Evolutionary conservation across 164 flowering plant species (phyloP).

Genomic region (Chloranthus sessilifolius): DNA sequence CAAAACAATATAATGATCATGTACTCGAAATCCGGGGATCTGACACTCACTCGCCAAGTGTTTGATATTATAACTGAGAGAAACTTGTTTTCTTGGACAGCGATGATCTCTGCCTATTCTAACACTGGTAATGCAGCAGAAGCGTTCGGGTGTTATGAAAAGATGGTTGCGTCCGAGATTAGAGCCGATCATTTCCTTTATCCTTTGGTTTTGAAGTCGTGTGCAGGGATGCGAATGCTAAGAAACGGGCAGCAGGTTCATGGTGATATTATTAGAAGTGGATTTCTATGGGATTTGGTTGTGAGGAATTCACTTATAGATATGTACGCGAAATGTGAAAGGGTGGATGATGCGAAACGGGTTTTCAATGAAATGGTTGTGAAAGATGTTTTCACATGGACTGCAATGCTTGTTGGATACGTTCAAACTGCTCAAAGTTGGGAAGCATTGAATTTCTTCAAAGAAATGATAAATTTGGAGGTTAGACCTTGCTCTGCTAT

Average conservation of each 20-base stretch:
- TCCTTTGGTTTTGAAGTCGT: constrained; percentile 28
- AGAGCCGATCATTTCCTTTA: constrained; percentile 25
- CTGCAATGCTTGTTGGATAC: constrained; percentile 20
- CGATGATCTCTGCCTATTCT: constrained; percentile 19
- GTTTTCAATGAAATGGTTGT: constrained; percentile 14
- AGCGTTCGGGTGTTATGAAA: constrained; percentile 10
- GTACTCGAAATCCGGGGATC: constrained; percentile 17
- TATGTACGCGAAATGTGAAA: constrained; percentile 28
- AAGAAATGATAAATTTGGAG: constrained; percentile 18
- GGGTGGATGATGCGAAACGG: constrained; percentile 18
- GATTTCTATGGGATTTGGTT: constrained; percentile 24
- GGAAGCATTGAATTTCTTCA: constrained; percentile 20
- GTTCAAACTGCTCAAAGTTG: constrained; percentile 13
- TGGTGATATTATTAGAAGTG: constrained; percentile 15
- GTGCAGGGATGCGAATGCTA: constrained; percentile 18
- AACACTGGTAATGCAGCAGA: constrained; percentile 10
- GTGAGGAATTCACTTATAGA: constrained; percentile 27
- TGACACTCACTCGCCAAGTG: constrained; percentile 7
- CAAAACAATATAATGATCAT: constrained; percentile 23
- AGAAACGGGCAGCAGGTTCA: constrained; percentile 17
- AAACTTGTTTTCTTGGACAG: constrained; percentile 28
- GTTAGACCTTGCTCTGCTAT: constrained; percentile 21
- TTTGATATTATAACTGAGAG: constrained; percentile 23
- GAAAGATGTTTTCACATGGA: constrained; percentile 28
- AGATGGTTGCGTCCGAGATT: constrained; percentile 16